Percentiles rank a stretch among this genome's conserved stretches.
Evolutionary conservation across 306 rosid genomes (phyloP).

Genomic region (Vigna nakashimae): DNA sequence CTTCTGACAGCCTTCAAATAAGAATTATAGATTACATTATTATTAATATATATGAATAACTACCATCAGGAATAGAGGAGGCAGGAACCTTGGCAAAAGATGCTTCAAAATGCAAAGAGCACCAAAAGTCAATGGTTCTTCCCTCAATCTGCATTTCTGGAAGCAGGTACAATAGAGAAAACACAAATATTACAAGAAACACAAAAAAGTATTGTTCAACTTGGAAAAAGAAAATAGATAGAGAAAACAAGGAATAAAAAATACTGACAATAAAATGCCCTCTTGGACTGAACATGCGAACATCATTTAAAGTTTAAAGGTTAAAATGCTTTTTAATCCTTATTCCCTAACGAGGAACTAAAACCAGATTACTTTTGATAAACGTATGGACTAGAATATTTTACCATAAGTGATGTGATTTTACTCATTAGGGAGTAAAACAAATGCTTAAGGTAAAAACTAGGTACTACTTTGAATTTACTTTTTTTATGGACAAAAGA

Average conservation of each 20-base stretch:
- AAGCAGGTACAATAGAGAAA: conserved; percentile 32
- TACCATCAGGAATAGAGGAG: conserved; percentile 29
- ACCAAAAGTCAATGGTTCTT: conserved; percentile 83
- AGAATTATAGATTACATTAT: conserved; percentile 45
- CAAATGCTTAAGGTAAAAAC: not conserved
- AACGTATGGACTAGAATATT: not conserved
- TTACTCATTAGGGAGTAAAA: not conserved
- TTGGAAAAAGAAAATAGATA: conserved; percentile 25
- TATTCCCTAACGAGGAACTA: not conserved
- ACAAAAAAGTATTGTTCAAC: not conserved
- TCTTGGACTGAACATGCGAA: conserved; percentile 12
- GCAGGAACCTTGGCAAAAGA: conserved; percentile 87
- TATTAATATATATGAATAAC: conserved; percentile 40
- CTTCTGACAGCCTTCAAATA: conserved; percentile 81
- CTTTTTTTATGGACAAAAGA: not conserved
- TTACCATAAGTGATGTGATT: not conserved
- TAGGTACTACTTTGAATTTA: not conserved
- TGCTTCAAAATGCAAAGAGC: conserved; percentile 88
- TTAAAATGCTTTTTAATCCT: not conserved
- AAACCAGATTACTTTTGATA: not conserved
- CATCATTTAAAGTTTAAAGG: not conserved
- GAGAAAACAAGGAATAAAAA: conserved; percentile 17
- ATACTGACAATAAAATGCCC: conserved; percentile 14
- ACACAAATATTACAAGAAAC: conserved; percentile 19
- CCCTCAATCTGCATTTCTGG: conserved; percentile 93